phyloP scores from a whole-genome alignment of 1,284 basidiomycete genomes.

The Pascua guehoae region DNA sequence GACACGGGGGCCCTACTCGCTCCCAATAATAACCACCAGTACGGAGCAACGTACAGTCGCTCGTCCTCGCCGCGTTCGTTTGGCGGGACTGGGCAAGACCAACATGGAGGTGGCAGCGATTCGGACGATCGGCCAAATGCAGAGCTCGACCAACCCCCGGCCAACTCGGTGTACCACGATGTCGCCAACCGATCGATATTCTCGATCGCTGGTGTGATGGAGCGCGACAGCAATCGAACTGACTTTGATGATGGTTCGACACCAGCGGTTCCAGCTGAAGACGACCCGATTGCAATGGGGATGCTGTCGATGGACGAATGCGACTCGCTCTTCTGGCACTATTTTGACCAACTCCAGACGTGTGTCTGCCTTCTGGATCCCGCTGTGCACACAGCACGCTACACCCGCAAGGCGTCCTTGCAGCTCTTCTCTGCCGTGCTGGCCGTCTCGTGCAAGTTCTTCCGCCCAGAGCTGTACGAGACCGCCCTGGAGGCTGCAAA shows the following conservation, averaged over 20 bases:
- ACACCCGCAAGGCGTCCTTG: conserved; percentile 13
- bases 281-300: conserved; percentile 17
- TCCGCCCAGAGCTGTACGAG: conserved; percentile 23
- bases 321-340: conserved; percentile 23
- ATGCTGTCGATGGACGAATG: conserved; percentile 19
- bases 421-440: conserved; percentile 21
- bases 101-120: neutral
- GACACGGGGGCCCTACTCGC: neutral
- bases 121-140: conserved; percentile 1
- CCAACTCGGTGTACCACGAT: conserved; percentile 22
- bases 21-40: neutral
- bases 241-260: too few species aligned
- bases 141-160: conserved; percentile 8
- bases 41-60: neutral
- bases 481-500: conserved; percentile 9
- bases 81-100: neutral
- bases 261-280: neutral
- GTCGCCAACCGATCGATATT: conserved; percentile 20
- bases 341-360: conserved; percentile 25
- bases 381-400: conserved; percentile 16
- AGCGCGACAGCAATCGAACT: conserved; percentile 1
- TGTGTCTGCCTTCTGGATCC: conserved; percentile 24
- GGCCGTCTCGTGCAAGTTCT: conserved; percentile 20
- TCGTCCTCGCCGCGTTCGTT: neutral
- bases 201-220: conserved; percentile 23